Evolutionary conservation across 805 yeast species (phyloP), one percentile per base, ranked within the genome.

Genomic region (Pichia scutulata): DNA sequence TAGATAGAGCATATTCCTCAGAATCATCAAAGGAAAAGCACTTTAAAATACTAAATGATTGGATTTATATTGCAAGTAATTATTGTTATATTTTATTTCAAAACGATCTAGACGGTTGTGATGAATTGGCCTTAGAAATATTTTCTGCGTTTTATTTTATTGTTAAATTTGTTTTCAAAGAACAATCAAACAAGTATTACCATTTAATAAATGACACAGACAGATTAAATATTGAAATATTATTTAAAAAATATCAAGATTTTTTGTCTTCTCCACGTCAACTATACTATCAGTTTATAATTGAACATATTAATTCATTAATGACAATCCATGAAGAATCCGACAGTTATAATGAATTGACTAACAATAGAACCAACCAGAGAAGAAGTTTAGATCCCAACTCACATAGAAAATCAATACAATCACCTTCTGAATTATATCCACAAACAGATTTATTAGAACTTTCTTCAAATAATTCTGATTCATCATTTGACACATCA

Each of bases 51-150:
- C 8, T 43, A 3, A 50, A 46, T 33, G 52, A 50, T 23, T 50
- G 52, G 52, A 46, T 50, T 7, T 50, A 50, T 33, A 46, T 50
- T 21, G 49, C 50, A 18, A 46, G 50, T 23, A 46, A 8, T 28
- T 46, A 46, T 22, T 50, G 49, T 21, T 45, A 44, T 23, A 30
- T 50, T 7, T 33, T 50, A 30, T 42, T 23, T 23, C 44, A 46
- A 8, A 46, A 45, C 16, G 50, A 50, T 43, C 18, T 43, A 7
- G 49, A 39, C 12, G 39, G 30, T 19, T 46, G 49, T 22, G 52
- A 46, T 16, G 52, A 50, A 28, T 7, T 50, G n/a, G 40, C 49
- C 4, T 16, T 50, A 2, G 44, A 50, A 43, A 14, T 47, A 16
- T 50, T 50, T 14, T 21, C 50, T 21, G 39, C 42, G 9, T 50